Evolutionary conservation across 345 rosid species (phyloP), one percentile per base, ranked within the genome.

Genomic region (Arabidopsis suecica): DNA sequence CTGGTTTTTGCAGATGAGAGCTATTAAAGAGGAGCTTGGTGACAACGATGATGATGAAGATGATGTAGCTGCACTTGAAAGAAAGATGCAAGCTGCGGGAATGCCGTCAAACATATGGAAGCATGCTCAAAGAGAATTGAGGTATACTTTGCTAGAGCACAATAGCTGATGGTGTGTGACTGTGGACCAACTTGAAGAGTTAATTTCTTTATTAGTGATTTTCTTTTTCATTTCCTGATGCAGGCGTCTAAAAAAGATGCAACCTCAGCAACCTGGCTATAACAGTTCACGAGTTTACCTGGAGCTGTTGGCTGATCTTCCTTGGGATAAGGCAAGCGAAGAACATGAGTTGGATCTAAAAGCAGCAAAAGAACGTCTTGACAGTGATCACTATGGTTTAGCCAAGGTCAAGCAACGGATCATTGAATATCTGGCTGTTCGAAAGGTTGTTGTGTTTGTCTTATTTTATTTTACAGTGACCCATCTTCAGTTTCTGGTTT

Each of bases 211-310:
- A 28, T 32, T 64, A 58, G 11, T 74, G 37, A 32, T 65, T 32
- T 22, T 60, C 45, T 47, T 49, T 56, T 10, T 25, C 53, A 32
- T 70, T 48, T 53, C 64, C 61, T 37, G 72, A 74, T 79, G 82
- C 81, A 95, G 99, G 96, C 84, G 96, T 83, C 93, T 95, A 33
- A 92, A 92, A 77, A 95, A 95, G 86, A 92, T 95, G 99, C 99
- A 89, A 82, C 99, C 99, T 48, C 99, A 95, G 79, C 99, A 95
- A 83, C 99, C 99, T 76, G 99, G 99, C 28, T 92, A 95, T 81
- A 95, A 80, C 81, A 95, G 99, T 82, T 95, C 97, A 82, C 90
- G 89, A 60, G 93, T 85, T 71, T 95, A 95, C 82, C 86, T 95
- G 81, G 99, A 95, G 83, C 90, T 95, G 78, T 88, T 95, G 83